Conservation (phyloP, 305 asterid genomes). For the Fraxinus greggii region DNA sequence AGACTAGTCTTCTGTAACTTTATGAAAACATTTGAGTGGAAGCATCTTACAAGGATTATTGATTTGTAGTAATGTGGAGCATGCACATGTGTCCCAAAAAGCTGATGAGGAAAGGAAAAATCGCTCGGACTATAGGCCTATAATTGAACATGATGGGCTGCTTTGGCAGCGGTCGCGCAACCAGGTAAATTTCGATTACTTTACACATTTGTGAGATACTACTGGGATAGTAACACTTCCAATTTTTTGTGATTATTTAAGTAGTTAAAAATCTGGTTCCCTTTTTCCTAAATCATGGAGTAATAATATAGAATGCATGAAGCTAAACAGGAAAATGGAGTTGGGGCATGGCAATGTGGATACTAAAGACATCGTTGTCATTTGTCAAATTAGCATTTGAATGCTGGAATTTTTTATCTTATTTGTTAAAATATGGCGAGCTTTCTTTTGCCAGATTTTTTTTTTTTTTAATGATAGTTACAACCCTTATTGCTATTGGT, state of each 20-base stretch:
- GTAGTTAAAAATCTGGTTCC: not conserved
- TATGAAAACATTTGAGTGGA: not conserved
- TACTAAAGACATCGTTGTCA: not conserved
- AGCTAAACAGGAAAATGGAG: constrained; percentile 5
- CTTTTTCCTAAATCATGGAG: not conserved
- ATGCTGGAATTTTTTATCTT: not conserved
- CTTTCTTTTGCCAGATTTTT: not conserved
- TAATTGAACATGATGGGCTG: constrained; percentile 80
- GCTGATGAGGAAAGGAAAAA: constrained; percentile 70
- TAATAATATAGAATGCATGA: not conserved
- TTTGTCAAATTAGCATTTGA: not conserved
- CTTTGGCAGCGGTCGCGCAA: constrained; percentile 55
- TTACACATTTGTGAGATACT: constrained; percentile 1
- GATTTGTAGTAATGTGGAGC: constrained; percentile 61
- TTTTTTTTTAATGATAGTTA: not conserved
- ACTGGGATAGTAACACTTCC: not conserved
- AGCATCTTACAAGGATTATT: constrained; percentile 16
- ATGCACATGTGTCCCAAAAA: constrained; percentile 49
- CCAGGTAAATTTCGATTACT: constrained; percentile 44
- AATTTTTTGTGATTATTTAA: not conserved
- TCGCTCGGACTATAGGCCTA: constrained; percentile 65
- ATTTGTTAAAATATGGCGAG: not conserved
- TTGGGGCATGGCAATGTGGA: not conserved
- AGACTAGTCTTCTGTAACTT: not conserved
- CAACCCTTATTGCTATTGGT: not conserved